Evolutionary conservation across 108 stramenopile species (phyloP).

Genomic region (Skeletonema marinoi): DNA sequence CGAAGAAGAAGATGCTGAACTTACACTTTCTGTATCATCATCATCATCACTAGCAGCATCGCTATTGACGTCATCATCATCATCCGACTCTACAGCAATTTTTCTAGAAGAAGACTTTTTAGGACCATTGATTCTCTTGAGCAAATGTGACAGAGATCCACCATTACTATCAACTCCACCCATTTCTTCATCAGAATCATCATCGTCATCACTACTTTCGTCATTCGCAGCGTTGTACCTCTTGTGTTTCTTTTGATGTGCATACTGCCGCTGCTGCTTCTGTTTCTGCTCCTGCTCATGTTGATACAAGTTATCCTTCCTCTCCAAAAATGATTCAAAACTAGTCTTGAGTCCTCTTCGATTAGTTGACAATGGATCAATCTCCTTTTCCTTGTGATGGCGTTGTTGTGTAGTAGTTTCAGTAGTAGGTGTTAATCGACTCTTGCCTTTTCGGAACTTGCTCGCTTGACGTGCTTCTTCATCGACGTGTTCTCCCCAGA

Average conservation of each 20-base stretch:
- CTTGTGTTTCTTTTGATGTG: constrained; percentile 12
- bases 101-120: constrained; percentile 2
- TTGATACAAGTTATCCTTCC: background rate
- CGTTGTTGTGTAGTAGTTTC: background rate
- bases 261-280: background rate
- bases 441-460: constrained; percentile 52
- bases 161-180: constrained; percentile 2
- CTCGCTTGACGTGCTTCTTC: constrained; percentile 45
- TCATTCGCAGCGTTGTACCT: background rate
- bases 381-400: background rate
- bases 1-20: background rate
- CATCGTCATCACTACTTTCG: constrained; percentile 19
- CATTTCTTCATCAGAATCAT: constrained; percentile 9
- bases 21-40: constrained; percentile 24
- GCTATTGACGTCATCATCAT: constrained; percentile 20
- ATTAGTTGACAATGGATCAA: background rate
- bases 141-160: constrained; percentile 13
- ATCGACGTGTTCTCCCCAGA: constrained; percentile 79
- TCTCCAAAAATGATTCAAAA: background rate
- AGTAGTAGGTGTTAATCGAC: constrained; percentile 38
- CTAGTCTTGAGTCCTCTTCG: background rate
- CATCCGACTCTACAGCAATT: constrained; percentile 3
- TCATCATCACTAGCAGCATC: constrained; percentile 31
- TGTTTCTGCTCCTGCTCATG: background rate
- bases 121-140: constrained; percentile 20